A percentile compares a stretch with the other conserved stretches of the same genome.
phyloP scores from a whole-genome alignment of 306 rosid species.

The Phaseolus lunatus region DNA sequence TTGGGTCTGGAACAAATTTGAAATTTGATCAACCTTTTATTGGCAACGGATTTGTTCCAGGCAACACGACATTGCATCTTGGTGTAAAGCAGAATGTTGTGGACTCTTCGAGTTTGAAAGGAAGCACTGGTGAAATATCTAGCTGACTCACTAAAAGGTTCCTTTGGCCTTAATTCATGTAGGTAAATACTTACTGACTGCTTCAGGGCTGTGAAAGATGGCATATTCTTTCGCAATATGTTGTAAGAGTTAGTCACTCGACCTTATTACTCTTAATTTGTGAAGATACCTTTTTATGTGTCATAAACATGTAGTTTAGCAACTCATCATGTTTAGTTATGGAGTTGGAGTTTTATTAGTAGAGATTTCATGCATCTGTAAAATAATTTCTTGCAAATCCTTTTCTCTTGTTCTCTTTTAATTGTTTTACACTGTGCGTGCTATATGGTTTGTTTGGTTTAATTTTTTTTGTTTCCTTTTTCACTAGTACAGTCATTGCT shows the following conservation, averaged over 20 bases:
- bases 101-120: slow-evolving; percentile 51
- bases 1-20: slow-evolving; percentile 47
- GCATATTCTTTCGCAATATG: slow-evolving; percentile 55
- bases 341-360: slow-evolving; percentile 47
- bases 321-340: slow-evolving; percentile 30
- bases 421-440: neutral
- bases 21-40: slow-evolving; percentile 48
- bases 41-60: slow-evolving; percentile 47
- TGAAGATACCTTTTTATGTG: slow-evolving; percentile 41
- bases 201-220: slow-evolving; percentile 47
- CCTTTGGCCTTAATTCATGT: slow-evolving; percentile 37
- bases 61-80: slow-evolving; percentile 45
- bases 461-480: neutral
- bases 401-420: neutral
- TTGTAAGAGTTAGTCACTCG: slow-evolving; percentile 44
- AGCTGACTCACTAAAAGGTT: slow-evolving; percentile 38
- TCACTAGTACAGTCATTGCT: neutral
- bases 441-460: slow-evolving; percentile 17
- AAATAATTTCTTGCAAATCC: slow-evolving; percentile 49
- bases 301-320: slow-evolving; percentile 48
- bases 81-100: slow-evolving; percentile 48
- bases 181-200: slow-evolving; percentile 58
- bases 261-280: slow-evolving; percentile 37
- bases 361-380: slow-evolving; percentile 57
- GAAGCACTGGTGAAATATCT: slow-evolving; percentile 49